Percentiles rank a stretch among this genome's conserved stretches.
Evolutionary conservation across 495 filamentous ascomycete species (phyloP).

Genomic region (Penicillium chermesinum): DNA sequence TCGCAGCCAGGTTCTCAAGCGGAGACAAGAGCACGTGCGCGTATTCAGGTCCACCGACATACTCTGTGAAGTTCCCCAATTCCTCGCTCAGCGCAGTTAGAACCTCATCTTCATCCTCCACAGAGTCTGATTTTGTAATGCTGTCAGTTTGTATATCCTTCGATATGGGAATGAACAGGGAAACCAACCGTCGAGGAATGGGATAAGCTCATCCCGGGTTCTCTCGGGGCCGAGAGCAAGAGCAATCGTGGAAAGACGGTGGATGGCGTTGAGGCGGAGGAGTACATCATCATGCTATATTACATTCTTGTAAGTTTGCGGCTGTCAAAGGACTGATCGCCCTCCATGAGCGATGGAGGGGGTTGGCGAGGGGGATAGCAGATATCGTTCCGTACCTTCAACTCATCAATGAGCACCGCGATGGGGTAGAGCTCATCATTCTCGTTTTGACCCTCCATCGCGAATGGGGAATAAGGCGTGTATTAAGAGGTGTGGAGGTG

Average conservation of each 20-base stretch:
- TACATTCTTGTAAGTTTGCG: conserved; percentile 21
- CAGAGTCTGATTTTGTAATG: conserved; percentile 65
- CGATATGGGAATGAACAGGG: conserved; percentile 6
- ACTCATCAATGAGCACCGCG: conserved; percentile 97
- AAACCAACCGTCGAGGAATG: conserved; percentile 88
- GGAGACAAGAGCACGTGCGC: conserved; percentile 96
- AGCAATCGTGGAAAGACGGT: conserved; percentile 95
- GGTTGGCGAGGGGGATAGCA: neutral
- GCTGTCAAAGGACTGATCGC: conserved; percentile 1
- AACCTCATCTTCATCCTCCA: conserved; percentile 98
- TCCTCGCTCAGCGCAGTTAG: conserved; percentile 95
- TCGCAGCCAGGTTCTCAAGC: conserved; percentile 94
- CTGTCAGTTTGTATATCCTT: conserved; percentile 21
- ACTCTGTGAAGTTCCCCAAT: conserved; percentile 92
- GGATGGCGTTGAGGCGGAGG: conserved; percentile 95
- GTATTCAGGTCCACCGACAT: conserved; percentile 89
- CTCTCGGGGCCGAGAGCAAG: conserved; percentile 90
- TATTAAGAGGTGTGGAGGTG: conserved; percentile 22
- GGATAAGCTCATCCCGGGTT: conserved; percentile 95
- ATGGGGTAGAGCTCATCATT: conserved; percentile 99
- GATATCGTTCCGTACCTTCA: conserved; percentile 68
- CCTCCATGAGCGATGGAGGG: conserved; percentile 6
- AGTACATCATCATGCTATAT: conserved; percentile 93
- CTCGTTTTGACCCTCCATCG: conserved; percentile 67
- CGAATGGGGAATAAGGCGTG: conserved; percentile 23